These are phyloP conservation scores for Volutella citrinella DNA, from an alignment of 2,329 filamentous ascomycete species.

Conservation along the genomic window DNA sequence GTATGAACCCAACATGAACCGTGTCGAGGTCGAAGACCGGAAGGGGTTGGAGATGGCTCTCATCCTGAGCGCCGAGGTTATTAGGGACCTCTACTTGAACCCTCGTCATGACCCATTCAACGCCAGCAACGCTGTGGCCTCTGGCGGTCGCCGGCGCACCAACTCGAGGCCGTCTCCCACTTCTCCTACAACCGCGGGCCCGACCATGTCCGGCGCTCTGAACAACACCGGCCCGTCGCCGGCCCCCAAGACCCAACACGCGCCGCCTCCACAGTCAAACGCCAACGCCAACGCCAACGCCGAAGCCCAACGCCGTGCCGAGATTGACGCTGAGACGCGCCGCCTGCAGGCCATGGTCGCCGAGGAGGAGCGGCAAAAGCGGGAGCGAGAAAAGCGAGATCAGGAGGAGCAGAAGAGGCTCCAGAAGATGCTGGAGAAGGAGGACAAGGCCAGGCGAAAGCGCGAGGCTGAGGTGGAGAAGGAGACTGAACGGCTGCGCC, in stretches of 20 bases:
- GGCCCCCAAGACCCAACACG: slow-evolving; percentile 13
- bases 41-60: slow-evolving; percentile 89
- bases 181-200: slow-evolving; percentile 17
- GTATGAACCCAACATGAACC: slow-evolving; percentile 87
- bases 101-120: slow-evolving; percentile 77
- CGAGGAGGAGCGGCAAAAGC: slow-evolving; percentile 48
- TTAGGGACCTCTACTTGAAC: slow-evolving; percentile 62
- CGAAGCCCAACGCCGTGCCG: slow-evolving; percentile 30
- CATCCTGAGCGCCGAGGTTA: slow-evolving; percentile 59
- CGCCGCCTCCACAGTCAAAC: slow-evolving; percentile 10
- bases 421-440: slow-evolving; percentile 63
- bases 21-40: slow-evolving; percentile 89
- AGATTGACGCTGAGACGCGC: slow-evolving; percentile 74
- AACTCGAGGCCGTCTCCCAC: slow-evolving; percentile 37
- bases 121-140: slow-evolving; percentile 45
- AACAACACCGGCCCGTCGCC: slow-evolving; percentile 24
- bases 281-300: too few relatives aligned
- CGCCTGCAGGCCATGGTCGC: slow-evolving; percentile 58
- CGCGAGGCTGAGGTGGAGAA: slow-evolving; percentile 62
- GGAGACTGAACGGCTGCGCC: slow-evolving; percentile 79
- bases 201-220: slow-evolving; percentile 38
- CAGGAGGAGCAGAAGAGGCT: slow-evolving; percentile 52
- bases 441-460: slow-evolving; percentile 57
- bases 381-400: slow-evolving; percentile 56
- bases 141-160: slow-evolving; percentile 28